Percentiles rank a stretch among this genome's conserved stretches.
Conservation (phyloP, 768 basidiomycete species). For the Panellus pusillus region DNA sequence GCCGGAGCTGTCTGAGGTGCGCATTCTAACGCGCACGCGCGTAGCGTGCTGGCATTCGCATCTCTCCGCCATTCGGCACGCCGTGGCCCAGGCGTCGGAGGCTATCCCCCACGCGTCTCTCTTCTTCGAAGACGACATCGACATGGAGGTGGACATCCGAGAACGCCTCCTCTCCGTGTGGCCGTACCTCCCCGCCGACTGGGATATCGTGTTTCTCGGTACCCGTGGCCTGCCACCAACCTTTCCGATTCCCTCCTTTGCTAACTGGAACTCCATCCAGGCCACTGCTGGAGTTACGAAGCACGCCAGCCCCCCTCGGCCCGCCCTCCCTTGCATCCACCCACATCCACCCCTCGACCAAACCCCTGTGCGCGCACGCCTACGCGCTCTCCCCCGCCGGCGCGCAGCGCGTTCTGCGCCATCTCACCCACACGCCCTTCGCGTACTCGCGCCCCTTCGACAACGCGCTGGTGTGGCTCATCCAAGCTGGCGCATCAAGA, state of each 20-base stretch:
- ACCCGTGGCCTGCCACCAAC: constrained; percentile 19
- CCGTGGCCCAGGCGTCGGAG: constrained; percentile 22
- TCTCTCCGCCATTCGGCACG: constrained; percentile 50
- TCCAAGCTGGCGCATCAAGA: constrained; percentile 52
- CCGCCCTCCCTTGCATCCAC: constrained; percentile 33
- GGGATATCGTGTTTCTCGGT: constrained; percentile 80
- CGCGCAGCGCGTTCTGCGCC: constrained; percentile 58
- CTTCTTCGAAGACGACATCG: constrained; percentile 78
- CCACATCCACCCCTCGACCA: constrained; percentile 54
- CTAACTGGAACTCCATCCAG: neutral
- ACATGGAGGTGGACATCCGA: constrained; percentile 67
- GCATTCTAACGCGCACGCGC: constrained; percentile 56
- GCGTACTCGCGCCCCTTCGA: constrained; percentile 81
- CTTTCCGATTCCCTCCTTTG: neutral
- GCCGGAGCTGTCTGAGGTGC: constrained; percentile 41
- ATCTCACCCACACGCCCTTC: constrained; percentile 63
- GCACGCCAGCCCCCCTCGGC: constrained; percentile 1
- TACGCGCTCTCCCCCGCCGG: constrained; percentile 62
- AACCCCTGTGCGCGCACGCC: constrained; percentile 73
- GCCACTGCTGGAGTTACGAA: too few species aligned
- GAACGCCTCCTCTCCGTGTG: constrained; percentile 43
- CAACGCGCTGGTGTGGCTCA: constrained; percentile 68
- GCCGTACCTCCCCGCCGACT: constrained; percentile 53
- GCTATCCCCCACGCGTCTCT: constrained; percentile 37
- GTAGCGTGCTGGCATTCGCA: constrained; percentile 78